These are phyloP conservation scores for Wakefieldia striispora DNA, from an alignment of 768 basidiomycete genomes.

Conservation along the genomic window DNA sequence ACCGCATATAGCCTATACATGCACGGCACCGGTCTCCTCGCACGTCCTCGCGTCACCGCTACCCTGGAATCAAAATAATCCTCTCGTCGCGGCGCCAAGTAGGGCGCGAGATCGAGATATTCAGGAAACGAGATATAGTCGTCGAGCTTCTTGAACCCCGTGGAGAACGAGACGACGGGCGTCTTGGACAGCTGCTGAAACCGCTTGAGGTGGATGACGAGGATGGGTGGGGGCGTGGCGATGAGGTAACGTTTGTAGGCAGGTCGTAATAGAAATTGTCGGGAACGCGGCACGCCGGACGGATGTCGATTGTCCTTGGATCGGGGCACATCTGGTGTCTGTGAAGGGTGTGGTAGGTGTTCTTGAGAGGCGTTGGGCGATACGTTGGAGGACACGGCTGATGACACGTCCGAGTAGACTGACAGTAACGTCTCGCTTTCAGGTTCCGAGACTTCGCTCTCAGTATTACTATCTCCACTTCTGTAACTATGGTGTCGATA, in stretches of 20 bases:
- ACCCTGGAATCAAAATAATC: slow-evolving; percentile 55
- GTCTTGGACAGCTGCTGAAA: slow-evolving; percentile 83
- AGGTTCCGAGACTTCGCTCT: slow-evolving; percentile 33
- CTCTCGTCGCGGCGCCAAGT: slow-evolving; percentile 77
- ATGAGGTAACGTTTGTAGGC: slow-evolving; percentile 97
- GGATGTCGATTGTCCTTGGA: slow-evolving; percentile 33
- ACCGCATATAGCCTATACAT: slow-evolving; percentile 77
- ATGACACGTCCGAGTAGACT: slow-evolving; percentile 36
- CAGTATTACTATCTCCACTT: slow-evolving; percentile 25
- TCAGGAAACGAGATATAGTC: slow-evolving; percentile 92
- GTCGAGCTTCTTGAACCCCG: slow-evolving; percentile 85
- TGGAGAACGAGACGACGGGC: slow-evolving; percentile 59
- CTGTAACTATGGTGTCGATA: slow-evolving; percentile 19
- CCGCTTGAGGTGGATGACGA: slow-evolving; percentile 91
- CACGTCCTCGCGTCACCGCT: slow-evolving; percentile 22
- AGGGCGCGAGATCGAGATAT: slow-evolving; percentile 79
- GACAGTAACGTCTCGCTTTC: slow-evolving; percentile 33
- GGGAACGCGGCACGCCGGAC: slow-evolving; percentile 36
- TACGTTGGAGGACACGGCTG: slow-evolving; percentile 26
- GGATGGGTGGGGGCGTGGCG: slow-evolving; percentile 76
- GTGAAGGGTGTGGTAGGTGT: slow-evolving; percentile 13
- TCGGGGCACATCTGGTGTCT: slow-evolving; percentile 20
- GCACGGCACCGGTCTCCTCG: slow-evolving; percentile 37
- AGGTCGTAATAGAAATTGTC: slow-evolving; percentile 72
- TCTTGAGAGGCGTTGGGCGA: slow-evolving; percentile 35